phyloP scores from a whole-genome alignment of 345 rosid genomes.

The Eutrema heterophyllum region DNA sequence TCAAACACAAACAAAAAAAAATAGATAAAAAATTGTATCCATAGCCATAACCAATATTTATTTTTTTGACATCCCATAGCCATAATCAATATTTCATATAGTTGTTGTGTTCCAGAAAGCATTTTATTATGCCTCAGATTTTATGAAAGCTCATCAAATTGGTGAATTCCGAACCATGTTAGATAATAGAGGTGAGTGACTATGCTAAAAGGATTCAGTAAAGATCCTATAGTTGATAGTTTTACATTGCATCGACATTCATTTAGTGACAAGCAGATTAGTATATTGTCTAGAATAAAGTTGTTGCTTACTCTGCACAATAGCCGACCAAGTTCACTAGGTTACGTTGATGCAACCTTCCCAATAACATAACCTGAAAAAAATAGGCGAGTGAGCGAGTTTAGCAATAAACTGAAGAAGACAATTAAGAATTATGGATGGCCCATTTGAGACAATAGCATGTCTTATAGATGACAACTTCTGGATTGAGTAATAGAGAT shows the following conservation, averaged over 20 bases:
- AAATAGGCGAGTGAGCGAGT: not conserved
- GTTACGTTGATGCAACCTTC: conserved; percentile 95
- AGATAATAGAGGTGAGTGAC: not conserved
- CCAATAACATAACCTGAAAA: conserved; percentile 83
- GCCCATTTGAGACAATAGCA: not conserved
- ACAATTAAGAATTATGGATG: not conserved
- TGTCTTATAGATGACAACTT: not conserved
- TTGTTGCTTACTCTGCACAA: conserved; percentile 79
- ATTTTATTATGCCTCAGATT: not conserved
- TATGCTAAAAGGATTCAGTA: not conserved
- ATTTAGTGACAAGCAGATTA: not conserved
- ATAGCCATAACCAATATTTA: too few species aligned
- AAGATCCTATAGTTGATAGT: not conserved
- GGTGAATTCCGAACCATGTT: not conserved
- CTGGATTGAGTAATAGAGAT: not conserved
- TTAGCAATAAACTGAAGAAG: not conserved
- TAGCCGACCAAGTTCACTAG: conserved; percentile 94
- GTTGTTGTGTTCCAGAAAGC: not conserved
- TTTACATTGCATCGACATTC: not conserved
- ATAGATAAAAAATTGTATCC: not conserved
- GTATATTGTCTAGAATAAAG: not conserved
- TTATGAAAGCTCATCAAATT: not conserved
- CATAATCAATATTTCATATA: too few species aligned
- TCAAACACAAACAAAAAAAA: not conserved
- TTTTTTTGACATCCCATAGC: too few species aligned